Evolutionary conservation across 2,329 filamentous ascomycete species (phyloP), one percentile per base, ranked within the genome.

Genomic region (Didymella pomorum): DNA sequence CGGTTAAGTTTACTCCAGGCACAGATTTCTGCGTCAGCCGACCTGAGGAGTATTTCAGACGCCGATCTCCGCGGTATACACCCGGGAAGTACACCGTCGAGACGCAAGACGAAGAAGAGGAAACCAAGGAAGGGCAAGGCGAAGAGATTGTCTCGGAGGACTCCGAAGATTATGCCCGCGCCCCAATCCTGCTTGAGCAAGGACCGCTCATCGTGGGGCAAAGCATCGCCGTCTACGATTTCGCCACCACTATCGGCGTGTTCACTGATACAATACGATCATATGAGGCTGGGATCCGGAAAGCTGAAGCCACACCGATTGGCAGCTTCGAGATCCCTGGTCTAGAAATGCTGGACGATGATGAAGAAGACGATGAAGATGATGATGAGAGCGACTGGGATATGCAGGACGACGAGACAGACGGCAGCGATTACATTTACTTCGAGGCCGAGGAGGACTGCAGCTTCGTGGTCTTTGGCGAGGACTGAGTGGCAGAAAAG

Each of bases 41-140:
- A 20, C 63, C 67, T 2, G 53, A 63, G 47, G 58, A 58, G 12
- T 73, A 72, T 53, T 74, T 70, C 21, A 64, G 66, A 48, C 61
- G 63, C 41, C 63, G 60, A 42, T 71, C 68, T 4, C 68, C 64
- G 12, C 68, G 71, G n/a, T 74, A 74, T 33, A 66, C 73, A 28
- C 65, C 70, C 16, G 71, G 71, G 11, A 70, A 68, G 23, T 70
- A 72, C 45, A 63, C 64, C 1, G 11, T 60, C 11, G 28, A 47
- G 6, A 28, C 56, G 18, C 23, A 51, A 16, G 31, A 57, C 10
- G 56, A 54, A 9, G 60, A 57, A 10, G 47, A 52, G 10, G 21
- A 59, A 11, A 55, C 56, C 2, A 48, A 51, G 10, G 28, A 58
- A 10, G 55, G 56, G 11, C 55, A 56, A 9, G 48, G 49, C 11